Base-by-base conservation (phyloP, 225 moss, liverwort and hornwort species). In the Marchantia paleacea region DNA sequence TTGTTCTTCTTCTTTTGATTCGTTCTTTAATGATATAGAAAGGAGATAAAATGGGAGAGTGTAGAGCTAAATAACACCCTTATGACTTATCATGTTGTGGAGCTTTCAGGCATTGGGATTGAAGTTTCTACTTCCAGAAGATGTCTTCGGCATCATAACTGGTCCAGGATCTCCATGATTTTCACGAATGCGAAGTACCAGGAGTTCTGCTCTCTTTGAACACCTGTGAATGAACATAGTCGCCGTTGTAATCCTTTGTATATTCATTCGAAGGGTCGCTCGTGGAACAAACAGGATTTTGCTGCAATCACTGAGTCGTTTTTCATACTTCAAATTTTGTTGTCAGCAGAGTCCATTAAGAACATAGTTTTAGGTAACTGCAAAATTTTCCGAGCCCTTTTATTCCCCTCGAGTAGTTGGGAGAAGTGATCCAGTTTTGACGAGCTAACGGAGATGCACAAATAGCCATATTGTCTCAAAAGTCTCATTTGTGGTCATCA, bases 51-150 rank as follows among this genome's bases (percentile, higher is more conserved):
- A 10, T 62, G 6, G 6, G 5, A 39, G 39, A 39, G 62, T 62
- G 18, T 58, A 3, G 15, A 7, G 50, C 53, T 19, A 53, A n/a
- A 3, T 75, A 14, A 28, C 12, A 14, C 1, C 53, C 51, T 31
- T 14, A 66, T 12, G 66, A 22, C 4, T 6, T 48, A 20, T 68
- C 3, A 53, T n/a, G 13, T 48, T 76, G 71, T 71, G 77, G n/a
- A 51, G 57, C 52, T 79, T 78, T 52, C 90, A 97, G 97, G 85
- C 81, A 18, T 75, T 83, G 75, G 79, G 80, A 80, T 60, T 97
- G 55, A 94, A 89, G 63, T 97, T 97, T 77, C 76, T 82, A 25
- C 76, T 95, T 20, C 97, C 97, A 78, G 95, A 95, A 86, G 87
- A 93, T 11, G 80, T 97, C 22, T 97, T 97, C 57, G 52, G 50